phyloP scores from a whole-genome alignment of 352 stramenopile genomes.

The Phytopythium oedochilum region DNA sequence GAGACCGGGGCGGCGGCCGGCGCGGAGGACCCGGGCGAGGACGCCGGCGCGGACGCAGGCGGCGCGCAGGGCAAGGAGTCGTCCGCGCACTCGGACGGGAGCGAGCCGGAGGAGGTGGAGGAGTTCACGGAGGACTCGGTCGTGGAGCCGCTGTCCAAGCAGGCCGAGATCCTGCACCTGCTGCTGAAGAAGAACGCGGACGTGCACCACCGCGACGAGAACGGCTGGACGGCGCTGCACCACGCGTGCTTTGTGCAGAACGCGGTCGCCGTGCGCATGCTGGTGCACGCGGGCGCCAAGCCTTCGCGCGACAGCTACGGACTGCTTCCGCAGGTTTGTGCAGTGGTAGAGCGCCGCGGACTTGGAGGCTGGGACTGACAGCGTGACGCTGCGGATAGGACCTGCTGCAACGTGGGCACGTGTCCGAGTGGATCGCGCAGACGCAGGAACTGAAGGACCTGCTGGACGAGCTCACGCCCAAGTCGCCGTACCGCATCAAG shows the following conservation, averaged over 20 bases:
- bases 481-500: conserved; percentile 62
- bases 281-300: conserved; percentile 62
- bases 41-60: conserved; percentile 16
- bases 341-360: not conserved
- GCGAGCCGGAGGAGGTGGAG: conserved; percentile 34
- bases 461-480: conserved; percentile 61
- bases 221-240: conserved; percentile 80
- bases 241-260: conserved; percentile 80
- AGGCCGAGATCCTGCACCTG: conserved; percentile 72
- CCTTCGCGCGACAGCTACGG: conserved; percentile 71
- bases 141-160: conserved; percentile 55
- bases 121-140: conserved; percentile 45
- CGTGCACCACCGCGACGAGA: conserved; percentile 78
- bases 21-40: conserved; percentile 20
- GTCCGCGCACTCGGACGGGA: not conserved
- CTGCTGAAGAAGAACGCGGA: conserved; percentile 71
- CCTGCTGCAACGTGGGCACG: conserved; percentile 61
- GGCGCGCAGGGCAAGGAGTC: conserved; percentile 6
- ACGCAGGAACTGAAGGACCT: conserved; percentile 71
- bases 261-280: conserved; percentile 61
- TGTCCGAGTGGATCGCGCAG: conserved; percentile 61
- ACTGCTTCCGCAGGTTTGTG: conserved; percentile 56
- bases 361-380: not conserved
- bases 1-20: conserved; percentile 20
- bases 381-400: conserved; percentile 24